Percentiles rank a stretch among this genome's conserved stretches.
Evolutionary conservation across 202 grass and related monocot species (phyloP).

Genomic region (Schoenoplectus triqueter): DNA sequence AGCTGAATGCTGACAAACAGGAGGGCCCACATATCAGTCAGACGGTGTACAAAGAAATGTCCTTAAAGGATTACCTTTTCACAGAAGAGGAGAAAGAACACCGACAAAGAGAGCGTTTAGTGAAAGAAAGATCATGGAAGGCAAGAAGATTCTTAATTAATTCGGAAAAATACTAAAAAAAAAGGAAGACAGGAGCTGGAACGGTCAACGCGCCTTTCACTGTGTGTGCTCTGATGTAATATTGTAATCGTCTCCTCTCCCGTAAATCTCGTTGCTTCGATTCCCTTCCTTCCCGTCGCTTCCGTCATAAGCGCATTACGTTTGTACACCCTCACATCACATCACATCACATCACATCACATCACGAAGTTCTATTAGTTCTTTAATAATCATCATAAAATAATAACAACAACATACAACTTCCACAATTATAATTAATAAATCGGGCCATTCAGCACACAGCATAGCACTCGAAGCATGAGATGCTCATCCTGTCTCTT

Average conservation of each 20-base stretch:
- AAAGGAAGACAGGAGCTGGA: not conserved
- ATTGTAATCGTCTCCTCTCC: not conserved
- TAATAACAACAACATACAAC: too few relatives aligned
- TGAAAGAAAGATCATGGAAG: not conserved
- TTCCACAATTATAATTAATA: too few relatives aligned
- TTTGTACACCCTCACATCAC: not conserved
- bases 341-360: not conserved
- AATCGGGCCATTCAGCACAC: too few relatives aligned
- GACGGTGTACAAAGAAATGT: conserved; percentile 4
- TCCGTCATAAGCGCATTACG: not conserved
- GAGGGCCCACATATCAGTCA: not conserved
- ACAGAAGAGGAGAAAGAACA: not conserved
- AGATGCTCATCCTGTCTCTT: not conserved
- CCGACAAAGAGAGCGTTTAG: not conserved
- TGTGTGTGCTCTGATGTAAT: too few relatives aligned
- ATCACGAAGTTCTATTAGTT: not conserved
- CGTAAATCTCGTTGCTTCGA: not conserved
- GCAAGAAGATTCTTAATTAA: conserved; percentile 1
- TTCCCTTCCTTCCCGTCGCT: not conserved
- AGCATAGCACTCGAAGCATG: too few relatives aligned
- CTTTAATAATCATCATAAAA: not conserved
- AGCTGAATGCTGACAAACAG: too few relatives aligned
- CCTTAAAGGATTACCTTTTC: not conserved
- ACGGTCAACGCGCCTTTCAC: conserved; percentile 16
- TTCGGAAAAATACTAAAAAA: not conserved